Evolutionary conservation across 1,284 basidiomycete species (phyloP).

Genomic region (Leccinum subrobustum): DNA sequence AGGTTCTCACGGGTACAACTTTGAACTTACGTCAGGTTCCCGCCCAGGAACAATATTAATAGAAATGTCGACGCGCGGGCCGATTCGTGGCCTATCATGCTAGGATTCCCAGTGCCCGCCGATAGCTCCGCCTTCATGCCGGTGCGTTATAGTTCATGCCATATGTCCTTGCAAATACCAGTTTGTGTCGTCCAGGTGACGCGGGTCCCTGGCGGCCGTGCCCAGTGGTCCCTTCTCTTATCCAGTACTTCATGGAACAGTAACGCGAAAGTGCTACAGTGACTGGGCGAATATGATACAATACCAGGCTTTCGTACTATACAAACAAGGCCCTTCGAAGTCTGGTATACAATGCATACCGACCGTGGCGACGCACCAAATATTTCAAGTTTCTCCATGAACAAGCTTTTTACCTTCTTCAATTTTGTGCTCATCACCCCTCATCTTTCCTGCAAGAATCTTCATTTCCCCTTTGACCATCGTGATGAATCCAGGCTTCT

Average conservation of each 20-base stretch:
- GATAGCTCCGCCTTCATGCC: neutral
- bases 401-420: constrained; percentile 39
- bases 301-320: constrained; percentile 5
- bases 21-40: neutral
- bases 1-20: neutral
- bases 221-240: neutral
- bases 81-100: neutral
- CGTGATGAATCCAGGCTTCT: constrained; percentile 39
- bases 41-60: too few relatives aligned
- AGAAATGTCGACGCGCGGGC: neutral
- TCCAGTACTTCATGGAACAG: neutral
- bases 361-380: neutral
- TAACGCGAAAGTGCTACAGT: neutral
- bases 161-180: neutral
- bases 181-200: neutral
- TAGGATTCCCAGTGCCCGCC: neutral
- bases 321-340: neutral
- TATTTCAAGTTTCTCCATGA: constrained; percentile 25
- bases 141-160: neutral
- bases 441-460: constrained; percentile 43
- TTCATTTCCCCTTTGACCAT: constrained; percentile 47
- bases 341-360: constrained; percentile 4
- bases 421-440: constrained; percentile 41
- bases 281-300: constrained; percentile 4
- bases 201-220: neutral